These are phyloP conservation scores for Jamesozyma hellenica DNA, from an alignment of 805 yeast genomes.

Conservation along the genomic window DNA sequence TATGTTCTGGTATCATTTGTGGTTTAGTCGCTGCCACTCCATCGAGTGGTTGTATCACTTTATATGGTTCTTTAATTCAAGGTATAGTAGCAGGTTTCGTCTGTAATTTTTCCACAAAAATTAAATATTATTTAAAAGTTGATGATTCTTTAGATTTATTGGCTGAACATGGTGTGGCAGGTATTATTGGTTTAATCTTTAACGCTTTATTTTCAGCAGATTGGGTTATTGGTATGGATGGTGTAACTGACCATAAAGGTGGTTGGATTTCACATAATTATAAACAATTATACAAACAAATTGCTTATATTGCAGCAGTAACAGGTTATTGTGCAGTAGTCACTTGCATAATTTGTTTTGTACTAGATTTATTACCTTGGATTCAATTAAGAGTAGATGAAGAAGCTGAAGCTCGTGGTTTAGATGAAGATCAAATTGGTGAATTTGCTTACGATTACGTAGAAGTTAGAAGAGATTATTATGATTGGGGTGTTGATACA, in stretches of 20 bases:
- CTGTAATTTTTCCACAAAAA: constrained; percentile 83
- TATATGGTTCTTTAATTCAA: constrained; percentile 81
- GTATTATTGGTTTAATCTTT: constrained; percentile 80
- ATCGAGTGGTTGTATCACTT: constrained; percentile 78
- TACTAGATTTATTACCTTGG: constrained; percentile 71
- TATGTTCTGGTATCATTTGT: constrained; percentile 90
- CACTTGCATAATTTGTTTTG: constrained; percentile 66
- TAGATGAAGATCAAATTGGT: constrained; percentile 95
- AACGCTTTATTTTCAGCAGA: constrained; percentile 82
- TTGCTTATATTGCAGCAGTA: constrained; percentile 71
- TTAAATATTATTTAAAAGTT: constrained; percentile 69
- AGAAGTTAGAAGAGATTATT: constrained; percentile 87
- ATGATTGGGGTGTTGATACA: constrained; percentile 35
- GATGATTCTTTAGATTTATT: constrained; percentile 91
- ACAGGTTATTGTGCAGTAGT: constrained; percentile 66
- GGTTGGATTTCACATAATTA: constrained; percentile 90
- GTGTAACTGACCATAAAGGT: constrained; percentile 71
- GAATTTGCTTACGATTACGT: constrained; percentile 98
- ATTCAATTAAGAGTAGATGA: constrained; percentile 70
- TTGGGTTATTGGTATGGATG: constrained; percentile 86
- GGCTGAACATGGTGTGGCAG: constrained; percentile 99
- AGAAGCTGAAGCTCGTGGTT: constrained; percentile 77
- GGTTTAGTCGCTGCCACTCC: constrained; percentile 98
- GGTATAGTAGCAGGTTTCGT: constrained; percentile 73
- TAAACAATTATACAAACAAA: constrained; percentile 83